Conservation (phyloP, 345 rosid genomes). For the Hibiscus mutabilis region DNA sequence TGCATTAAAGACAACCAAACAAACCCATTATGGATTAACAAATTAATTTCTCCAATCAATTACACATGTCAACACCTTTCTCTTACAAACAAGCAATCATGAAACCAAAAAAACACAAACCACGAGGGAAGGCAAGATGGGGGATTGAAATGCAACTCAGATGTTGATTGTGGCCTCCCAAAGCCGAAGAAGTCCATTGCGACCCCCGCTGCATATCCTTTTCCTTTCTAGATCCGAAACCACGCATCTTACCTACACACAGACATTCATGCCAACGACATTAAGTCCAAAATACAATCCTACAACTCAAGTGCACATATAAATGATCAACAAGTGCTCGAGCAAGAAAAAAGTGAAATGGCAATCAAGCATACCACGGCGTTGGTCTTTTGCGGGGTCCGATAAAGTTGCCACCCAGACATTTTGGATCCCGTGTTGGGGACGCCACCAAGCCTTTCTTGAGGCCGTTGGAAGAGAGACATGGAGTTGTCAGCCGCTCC, state of each 20-base stretch:
- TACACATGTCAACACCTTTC: no score
- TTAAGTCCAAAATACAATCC: neutral
- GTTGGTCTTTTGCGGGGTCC: constrained; percentile 78
- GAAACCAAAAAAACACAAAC: no score
- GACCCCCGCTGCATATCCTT: constrained; percentile 97
- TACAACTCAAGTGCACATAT: neutral
- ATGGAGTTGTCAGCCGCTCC: constrained; percentile 99
- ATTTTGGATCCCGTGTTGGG: constrained; percentile 63
- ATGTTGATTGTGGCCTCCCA: constrained; percentile 99
- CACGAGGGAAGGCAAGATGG: neutral
- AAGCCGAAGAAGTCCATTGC: constrained; percentile 85
- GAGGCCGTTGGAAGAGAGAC: constrained; percentile 97
- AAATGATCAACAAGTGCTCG: neutral
- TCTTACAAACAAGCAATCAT: no score
- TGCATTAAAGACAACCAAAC: no score
- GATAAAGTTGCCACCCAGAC: constrained; percentile 95
- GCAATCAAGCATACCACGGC: constrained; percentile 67
- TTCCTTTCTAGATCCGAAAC: constrained; percentile 97
- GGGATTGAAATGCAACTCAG: constrained; percentile 17
- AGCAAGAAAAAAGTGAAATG: neutral
- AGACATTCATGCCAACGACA: neutral
- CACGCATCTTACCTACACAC: constrained; percentile 74
- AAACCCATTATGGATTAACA: no score
- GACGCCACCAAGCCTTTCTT: constrained; percentile 60
- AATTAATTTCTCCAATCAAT: no score